Base-by-base conservation (phyloP, 1,139 yeast species). In the Taphrina confusa region DNA sequence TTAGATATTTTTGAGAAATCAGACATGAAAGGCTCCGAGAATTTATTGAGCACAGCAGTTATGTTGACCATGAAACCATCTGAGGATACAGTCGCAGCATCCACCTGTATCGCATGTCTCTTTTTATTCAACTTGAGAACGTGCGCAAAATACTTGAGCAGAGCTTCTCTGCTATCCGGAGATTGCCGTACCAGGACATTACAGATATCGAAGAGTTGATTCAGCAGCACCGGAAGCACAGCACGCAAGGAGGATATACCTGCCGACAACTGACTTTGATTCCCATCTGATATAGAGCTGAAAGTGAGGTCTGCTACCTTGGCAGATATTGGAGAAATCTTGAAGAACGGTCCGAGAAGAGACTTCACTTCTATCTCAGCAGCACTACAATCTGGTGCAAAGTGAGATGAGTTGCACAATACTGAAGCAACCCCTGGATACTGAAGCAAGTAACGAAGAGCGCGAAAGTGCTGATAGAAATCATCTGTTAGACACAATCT, bases 11-110 rank as follows among this genome's bases (percentile, higher is more conserved):
- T 67, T 1, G 85, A 82, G 49, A 80, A 78, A 64, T 86, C 91
- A 1, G 58, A 28, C 64, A 88, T 78, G 70, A 94, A 91, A 23
- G 98, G 98, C 68, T 84, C 82, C 47, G 95, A 84, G 62, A 94
- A 79, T 68, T 80, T 82, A 61, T 86, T 78, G 63, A 91, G 74
- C 0, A 91, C 76, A 60, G 82, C 71, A 0, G 92, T 77, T 22
- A 89, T 79, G 70, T 91, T 92, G 61, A 84, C 77, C 87, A 90
- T 86, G 64, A 92, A 79, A 0, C 91, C 92, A 74, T 91, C 91
- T 5, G 89, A 78, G 0, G 95, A 83, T 57, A 87, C 76, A 60
- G 82, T 80, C 18, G 78, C 75, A 6, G 81, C 80, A 67, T 87
- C 85, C 2, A 92, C 87, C 71, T 87, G 95, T 66, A 87, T 83